Conservation (phyloP, 306 rosid species). For the Chamaecrista fasciculata region DNA sequence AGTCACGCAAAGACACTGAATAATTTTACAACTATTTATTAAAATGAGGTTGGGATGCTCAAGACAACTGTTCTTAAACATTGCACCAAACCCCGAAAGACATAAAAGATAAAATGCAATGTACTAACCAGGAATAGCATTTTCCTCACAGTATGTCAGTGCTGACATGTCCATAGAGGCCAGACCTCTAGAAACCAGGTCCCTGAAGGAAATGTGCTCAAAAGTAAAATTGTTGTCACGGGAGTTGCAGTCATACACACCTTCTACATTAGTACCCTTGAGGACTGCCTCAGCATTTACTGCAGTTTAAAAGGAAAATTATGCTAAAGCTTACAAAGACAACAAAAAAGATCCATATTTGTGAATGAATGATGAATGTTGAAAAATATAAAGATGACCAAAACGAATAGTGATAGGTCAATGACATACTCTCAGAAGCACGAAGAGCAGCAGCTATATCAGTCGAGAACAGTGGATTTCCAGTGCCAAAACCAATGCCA, state of each 20-base stretch:
- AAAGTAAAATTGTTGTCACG: constrained; percentile 47
- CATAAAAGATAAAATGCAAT: constrained; percentile 15
- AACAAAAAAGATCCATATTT: background rate
- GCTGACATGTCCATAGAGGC: constrained; percentile 55
- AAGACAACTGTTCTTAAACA: constrained; percentile 19
- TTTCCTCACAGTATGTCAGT: constrained; percentile 57
- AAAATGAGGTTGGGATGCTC: constrained; percentile 8
- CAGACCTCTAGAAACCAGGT: constrained; percentile 51
- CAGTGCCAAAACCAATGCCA: constrained; percentile 58
- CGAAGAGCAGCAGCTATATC: constrained; percentile 65
- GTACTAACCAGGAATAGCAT: constrained; percentile 66
- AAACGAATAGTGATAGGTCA: background rate
- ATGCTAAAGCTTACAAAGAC: constrained; percentile 10
- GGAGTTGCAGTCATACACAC: constrained; percentile 54
- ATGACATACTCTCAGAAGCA: constrained; percentile 54
- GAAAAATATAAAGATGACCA: background rate
- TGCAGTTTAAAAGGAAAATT: constrained; percentile 26
- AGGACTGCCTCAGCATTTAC: constrained; percentile 62
- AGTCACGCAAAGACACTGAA: background rate
- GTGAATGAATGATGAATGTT: background rate
- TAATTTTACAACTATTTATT: constrained; percentile 8
- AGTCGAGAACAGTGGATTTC: constrained; percentile 52
- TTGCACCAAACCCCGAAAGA: constrained; percentile 20
- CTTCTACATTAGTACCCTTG: constrained; percentile 58
- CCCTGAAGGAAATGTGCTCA: constrained; percentile 60